phyloP scores from a whole-genome alignment of 2,329 filamentous ascomycete genomes.

The Ceratocystis lukuohia region DNA sequence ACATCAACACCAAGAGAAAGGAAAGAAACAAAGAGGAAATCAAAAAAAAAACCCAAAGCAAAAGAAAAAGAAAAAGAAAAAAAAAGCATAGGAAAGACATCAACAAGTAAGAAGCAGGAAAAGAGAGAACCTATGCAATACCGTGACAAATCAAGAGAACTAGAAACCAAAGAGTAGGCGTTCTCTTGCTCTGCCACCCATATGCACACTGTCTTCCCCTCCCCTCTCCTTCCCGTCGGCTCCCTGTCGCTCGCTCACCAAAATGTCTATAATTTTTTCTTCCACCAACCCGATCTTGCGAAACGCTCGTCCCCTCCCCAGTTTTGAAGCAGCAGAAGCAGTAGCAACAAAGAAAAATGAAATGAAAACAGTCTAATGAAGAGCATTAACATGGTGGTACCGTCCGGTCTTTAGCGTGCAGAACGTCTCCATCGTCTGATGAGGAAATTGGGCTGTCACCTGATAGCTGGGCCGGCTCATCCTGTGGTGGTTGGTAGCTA shows the following conservation, averaged over 20 bases:
- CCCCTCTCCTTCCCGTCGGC: neutral
- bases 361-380: neutral
- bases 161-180: no score
- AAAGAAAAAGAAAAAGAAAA: neutral
- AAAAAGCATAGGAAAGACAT: neutral
- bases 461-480: conserved; percentile 11
- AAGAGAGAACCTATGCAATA: neutral
- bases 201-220: no score
- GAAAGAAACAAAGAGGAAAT: neutral
- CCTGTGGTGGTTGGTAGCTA: conserved; percentile 9
- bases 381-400: neutral
- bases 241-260: neutral
- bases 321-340: no score
- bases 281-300: no score
- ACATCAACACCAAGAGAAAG: conserved; percentile 5
- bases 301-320: no score
- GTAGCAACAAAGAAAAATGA: no score
- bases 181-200: no score
- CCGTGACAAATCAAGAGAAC: no score
- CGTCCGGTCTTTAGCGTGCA: conserved; percentile 1
- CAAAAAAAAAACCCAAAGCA: neutral
- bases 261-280: no score
- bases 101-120: neutral
- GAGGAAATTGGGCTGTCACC: neutral
- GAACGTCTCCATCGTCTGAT: neutral